phyloP scores from a whole-genome alignment of 164 flowering plant species.

The Sextonia rubra region DNA sequence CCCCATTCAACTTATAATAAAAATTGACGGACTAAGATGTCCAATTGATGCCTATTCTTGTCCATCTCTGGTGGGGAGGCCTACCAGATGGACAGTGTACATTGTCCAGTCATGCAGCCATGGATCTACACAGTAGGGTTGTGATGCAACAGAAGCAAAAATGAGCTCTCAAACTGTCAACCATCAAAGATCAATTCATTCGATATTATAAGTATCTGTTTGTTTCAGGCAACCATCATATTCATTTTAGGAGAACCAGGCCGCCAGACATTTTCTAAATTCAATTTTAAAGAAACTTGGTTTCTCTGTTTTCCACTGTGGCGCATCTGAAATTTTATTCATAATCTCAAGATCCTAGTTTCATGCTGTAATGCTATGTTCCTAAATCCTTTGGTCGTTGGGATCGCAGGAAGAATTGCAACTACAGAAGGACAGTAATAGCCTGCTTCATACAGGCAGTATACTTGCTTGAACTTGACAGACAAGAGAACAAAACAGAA shows the following conservation, averaged over 20 bases:
- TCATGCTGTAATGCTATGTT: not conserved
- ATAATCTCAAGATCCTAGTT: not conserved
- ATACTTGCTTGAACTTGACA: constrained; percentile 78
- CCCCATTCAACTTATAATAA: no score
- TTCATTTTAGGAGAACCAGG: not conserved
- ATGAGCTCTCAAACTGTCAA: not conserved
- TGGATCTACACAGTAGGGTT: not conserved
- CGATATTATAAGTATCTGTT: not conserved
- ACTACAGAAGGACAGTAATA: constrained; percentile 75
- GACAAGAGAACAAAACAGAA: constrained; percentile 63
- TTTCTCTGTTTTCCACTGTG: not conserved
- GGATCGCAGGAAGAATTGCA: constrained; percentile 64
- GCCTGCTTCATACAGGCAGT: constrained; percentile 91
- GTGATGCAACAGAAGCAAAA: not conserved
- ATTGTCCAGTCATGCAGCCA: no score
- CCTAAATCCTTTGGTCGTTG: not conserved
- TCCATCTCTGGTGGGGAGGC: no score
- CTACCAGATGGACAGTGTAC: no score
- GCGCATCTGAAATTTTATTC: not conserved
- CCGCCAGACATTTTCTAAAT: not conserved
- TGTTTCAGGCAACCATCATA: not conserved
- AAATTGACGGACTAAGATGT: no score
- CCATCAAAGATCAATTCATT: no score
- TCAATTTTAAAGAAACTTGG: no score
- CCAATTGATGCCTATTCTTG: no score